Evolutionary conservation across 2,329 filamentous ascomycete genomes (phyloP), one percentile per base, ranked within the genome.

Genomic region (Cytospora chrysosperma): DNA sequence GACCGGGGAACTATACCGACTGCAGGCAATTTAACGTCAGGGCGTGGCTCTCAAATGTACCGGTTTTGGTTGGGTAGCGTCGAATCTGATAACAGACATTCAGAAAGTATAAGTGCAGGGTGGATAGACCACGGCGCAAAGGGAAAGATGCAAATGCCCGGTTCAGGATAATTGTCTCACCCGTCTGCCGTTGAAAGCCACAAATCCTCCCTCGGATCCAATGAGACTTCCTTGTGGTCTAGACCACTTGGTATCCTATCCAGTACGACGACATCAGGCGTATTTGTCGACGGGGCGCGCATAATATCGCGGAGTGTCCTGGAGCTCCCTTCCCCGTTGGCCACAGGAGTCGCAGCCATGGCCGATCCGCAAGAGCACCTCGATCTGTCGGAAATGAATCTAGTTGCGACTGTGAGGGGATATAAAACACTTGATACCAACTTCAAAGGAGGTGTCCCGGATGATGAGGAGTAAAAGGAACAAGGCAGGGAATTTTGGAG

Each of bases 151-250:
- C 7, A 51, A 8, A 40, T 9, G 37, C 37, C 37, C 28, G 37
- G 43, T 30, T 56, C 61, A 72, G 19, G 8, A 40, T 2, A 40
- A 40, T 34, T 37, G 8, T 49, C 76, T 73, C 70, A 79, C 77
- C 79, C 81, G 68, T 82, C 80, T 24, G 75, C 75, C n/a, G 78
- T 81, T 59, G 78, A 78, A 53, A 82, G 69, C 80, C 79, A 82
- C 27, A 82, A 73, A 68, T 82, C 81, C 61, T 79, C 76, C 63
- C 74, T 77, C 9, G 75, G 76, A 68, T 79, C 74, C 40, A 76
- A 34, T 15, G 32, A 70, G 4, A 69, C 59, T 49, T 77, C 74
- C 34, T 72, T 74, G 9, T 69, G 67, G 59, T 71, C 69, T 28
- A 68, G 62, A 4, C 72, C 73, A 26, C 73, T 72, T 24, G 73